phyloP scores from a whole-genome alignment of 1,284 basidiomycete species.

The Apiotrichum akiyoshidainum region DNA sequence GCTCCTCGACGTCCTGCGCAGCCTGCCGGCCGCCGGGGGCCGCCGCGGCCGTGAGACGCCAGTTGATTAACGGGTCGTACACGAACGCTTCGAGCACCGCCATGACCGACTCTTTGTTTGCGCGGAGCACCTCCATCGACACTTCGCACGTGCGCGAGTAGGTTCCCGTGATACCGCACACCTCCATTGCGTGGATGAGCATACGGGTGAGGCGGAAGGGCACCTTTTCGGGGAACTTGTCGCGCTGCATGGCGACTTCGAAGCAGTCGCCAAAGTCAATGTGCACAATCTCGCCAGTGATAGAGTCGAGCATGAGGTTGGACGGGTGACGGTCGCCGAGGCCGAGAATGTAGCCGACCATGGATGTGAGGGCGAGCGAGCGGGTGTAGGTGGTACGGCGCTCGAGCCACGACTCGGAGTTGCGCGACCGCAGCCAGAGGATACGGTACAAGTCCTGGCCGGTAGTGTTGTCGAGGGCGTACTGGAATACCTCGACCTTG shows the following conservation, averaged over 20 bases:
- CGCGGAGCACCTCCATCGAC: slow-evolving; percentile 92
- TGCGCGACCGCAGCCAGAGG: slow-evolving; percentile 90
- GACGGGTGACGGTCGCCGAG: slow-evolving; percentile 98
- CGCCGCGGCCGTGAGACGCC: slow-evolving; percentile 54
- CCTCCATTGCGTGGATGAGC: slow-evolving; percentile 99
- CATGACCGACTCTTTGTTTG: slow-evolving; percentile 97
- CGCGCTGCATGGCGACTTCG: slow-evolving; percentile 89
- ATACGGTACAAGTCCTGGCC: slow-evolving; percentile 99
- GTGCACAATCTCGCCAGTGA: slow-evolving; percentile 91
- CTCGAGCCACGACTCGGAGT: slow-evolving; percentile 98
- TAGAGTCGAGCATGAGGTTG: slow-evolving; percentile 88
- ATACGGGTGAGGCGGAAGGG: slow-evolving; percentile 97
- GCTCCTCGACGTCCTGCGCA: slow-evolving; percentile 22
- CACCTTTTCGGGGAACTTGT: slow-evolving; percentile 99
- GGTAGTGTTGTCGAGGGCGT: slow-evolving; percentile 96
- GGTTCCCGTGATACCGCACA: slow-evolving; percentile 95
- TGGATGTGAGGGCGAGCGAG: slow-evolving; percentile 90
- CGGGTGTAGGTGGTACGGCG: slow-evolving; percentile 94
- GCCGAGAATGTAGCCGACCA: slow-evolving; percentile 96
- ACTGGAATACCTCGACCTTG: slow-evolving; percentile 99
- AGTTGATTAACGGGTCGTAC: slow-evolving; percentile 60
- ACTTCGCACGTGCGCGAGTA: slow-evolving; percentile 96
- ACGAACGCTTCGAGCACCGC: slow-evolving; percentile 86
- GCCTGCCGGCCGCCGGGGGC: slow-evolving; percentile 43
- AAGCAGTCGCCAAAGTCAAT: slow-evolving; percentile 98